Percentiles rank a stretch among this genome's conserved stretches.
These are phyloP conservation scores for Intubia oerlemansii DNA, from an alignment of 2,329 filamentous ascomycete genomes.

Conservation along the genomic window DNA sequence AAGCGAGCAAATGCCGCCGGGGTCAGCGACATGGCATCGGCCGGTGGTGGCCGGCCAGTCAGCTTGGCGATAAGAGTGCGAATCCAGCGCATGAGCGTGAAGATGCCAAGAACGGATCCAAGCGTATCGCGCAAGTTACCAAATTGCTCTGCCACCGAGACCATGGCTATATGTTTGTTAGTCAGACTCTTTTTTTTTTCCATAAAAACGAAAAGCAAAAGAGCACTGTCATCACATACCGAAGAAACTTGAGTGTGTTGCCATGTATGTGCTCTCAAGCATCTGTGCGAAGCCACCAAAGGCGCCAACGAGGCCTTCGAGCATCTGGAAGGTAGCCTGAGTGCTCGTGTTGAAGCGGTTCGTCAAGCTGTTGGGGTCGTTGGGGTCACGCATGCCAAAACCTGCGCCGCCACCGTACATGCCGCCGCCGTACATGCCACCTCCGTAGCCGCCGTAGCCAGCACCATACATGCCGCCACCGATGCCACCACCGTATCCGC, in stretches of 20 bases:
- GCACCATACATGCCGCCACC: no score
- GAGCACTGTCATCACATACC: constrained; percentile 29
- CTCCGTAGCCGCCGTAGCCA: constrained; percentile 19
- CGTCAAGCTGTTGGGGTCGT: constrained; percentile 86
- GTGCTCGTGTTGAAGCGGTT: constrained; percentile 89
- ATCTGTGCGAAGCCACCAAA: constrained; percentile 98
- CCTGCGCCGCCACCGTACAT: constrained; percentile 28
- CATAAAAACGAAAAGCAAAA: not conserved
- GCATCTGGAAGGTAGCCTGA: constrained; percentile 91
- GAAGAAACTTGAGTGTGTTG: constrained; percentile 95
- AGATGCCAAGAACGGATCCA: constrained; percentile 84
- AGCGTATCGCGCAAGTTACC: constrained; percentile 82
- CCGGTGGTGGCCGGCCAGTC: constrained; percentile 76
- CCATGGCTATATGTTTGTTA: constrained; percentile 57
- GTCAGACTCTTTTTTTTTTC: constrained; percentile 3
- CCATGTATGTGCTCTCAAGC: constrained; percentile 99
- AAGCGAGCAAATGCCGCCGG: constrained; percentile 83
- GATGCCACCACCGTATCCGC: constrained; percentile 9
- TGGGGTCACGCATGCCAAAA: constrained; percentile 37
- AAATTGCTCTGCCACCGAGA: constrained; percentile 94
- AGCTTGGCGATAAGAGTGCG: constrained; percentile 79
- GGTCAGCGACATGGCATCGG: constrained; percentile 68
- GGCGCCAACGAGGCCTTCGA: constrained; percentile 87
- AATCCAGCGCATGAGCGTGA: constrained; percentile 88
- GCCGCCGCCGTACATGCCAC: constrained; percentile 24